Conservation (phyloP, 805 yeast genomes). For the Sporopachydermia lactativora region DNA sequence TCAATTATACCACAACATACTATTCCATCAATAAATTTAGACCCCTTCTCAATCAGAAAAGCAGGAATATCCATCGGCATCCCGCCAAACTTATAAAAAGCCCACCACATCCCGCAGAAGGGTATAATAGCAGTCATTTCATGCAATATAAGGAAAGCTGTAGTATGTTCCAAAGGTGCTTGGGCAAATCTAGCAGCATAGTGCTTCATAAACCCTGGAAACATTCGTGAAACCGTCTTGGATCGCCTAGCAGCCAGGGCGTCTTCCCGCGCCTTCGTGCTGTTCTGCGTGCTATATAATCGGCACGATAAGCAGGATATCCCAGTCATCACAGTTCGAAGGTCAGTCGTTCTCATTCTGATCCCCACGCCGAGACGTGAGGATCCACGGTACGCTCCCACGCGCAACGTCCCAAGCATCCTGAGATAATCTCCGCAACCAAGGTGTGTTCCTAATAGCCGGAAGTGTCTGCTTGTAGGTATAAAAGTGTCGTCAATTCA, state of each 20-base stretch:
- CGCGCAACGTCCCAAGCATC: no score
- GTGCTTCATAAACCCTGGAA: conserved; percentile 37
- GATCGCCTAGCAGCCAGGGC: neutral
- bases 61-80: conserved; percentile 43
- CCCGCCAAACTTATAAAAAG: conserved; percentile 39
- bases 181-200: conserved; percentile 34
- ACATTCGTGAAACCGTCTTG: conserved; percentile 1
- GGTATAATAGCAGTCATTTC: conserved; percentile 68
- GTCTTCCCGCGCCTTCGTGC: no score
- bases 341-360: no score
- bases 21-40: conserved; percentile 39
- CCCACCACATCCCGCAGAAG: conserved; percentile 51
- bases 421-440: no score
- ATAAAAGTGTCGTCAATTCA: no score
- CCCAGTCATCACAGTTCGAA: no score
- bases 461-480: no score
- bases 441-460: no score
- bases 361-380: no score
- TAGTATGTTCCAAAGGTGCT: conserved; percentile 47
- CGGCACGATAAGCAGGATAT: no score
- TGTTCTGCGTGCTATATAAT: no score
- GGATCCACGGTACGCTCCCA: no score
- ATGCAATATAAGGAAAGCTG: conserved; percentile 55
- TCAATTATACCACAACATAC: conserved; percentile 18
- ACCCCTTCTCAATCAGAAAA: conserved; percentile 47